phyloP scores from a whole-genome alignment of 208 protist species.

The Trypanosoma conorhini region DNA sequence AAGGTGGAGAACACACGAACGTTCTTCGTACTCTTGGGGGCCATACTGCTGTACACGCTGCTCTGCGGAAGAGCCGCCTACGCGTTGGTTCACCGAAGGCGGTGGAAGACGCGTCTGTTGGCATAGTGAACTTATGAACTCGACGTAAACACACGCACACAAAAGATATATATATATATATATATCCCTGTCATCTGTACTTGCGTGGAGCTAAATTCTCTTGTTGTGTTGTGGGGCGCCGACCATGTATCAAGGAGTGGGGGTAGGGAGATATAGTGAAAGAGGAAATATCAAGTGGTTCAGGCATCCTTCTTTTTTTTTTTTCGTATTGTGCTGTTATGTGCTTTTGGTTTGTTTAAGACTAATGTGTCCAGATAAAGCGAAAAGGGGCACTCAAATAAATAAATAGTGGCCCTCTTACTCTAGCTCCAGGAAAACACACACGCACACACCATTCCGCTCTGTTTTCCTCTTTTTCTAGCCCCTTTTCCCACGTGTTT shows the following conservation, averaged over 20 bases:
- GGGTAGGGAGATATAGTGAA: neutral
- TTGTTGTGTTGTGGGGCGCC: neutral
- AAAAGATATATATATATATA: no score
- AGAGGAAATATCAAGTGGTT: neutral
- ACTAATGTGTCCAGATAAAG: neutral
- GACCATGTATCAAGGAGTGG: neutral
- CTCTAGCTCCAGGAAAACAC: neutral
- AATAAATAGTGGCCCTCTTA: neutral
- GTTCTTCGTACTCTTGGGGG: conserved; percentile 63
- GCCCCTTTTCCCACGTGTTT: neutral
- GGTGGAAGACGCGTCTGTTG: conserved; percentile 65
- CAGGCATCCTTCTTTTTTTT: conserved; percentile 7
- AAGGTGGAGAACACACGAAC: conserved; percentile 41
- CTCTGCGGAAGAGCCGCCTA: conserved; percentile 40
- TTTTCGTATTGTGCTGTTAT: neutral
- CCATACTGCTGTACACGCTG: conserved; percentile 47
- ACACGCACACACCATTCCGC: neutral
- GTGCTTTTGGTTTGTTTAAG: neutral
- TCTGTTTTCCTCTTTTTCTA: neutral
- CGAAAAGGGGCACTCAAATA: neutral
- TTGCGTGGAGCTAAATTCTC: neutral
- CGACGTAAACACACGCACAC: neutral
- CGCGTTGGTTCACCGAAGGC: conserved; percentile 38
- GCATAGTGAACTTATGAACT: conserved; percentile 29
- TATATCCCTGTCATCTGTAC: neutral